Evolutionary conservation across 208 protist genomes (phyloP), one percentile per base, ranked within the genome.

Genomic region (Phytomonas sp.): DNA sequence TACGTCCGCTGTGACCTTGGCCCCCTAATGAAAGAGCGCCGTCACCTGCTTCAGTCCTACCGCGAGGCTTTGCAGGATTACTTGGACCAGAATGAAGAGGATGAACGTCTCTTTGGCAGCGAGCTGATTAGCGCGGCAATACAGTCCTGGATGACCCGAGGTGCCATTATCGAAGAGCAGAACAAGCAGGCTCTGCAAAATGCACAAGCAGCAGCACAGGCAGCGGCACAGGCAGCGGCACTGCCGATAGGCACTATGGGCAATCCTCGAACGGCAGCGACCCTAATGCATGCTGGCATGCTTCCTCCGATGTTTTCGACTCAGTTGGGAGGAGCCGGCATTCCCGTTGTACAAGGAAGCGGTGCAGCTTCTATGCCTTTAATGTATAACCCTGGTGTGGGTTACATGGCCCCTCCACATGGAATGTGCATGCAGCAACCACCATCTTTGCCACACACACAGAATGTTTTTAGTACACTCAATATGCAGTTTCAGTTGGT

Each of bases 1-100:
- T 87, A 85, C 60, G 78, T 95, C 20, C 86, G 89, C 28, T 92
- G 86, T 61, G 87, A 95, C 73, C 66, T 91, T 51, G 78, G 84
- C 20, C 84, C 85, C 1, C 72, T 95, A 31, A 79, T 91, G 71
- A 87, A 91, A 78, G 89, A 92, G 67, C 86, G 86, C 11, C 84
- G 84, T 0, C 80, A 87, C 62, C 70, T 86, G 15, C 51, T 79
- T 34, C 78, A 84, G 73, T 59, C 62, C 17, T 76, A 84, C 72
- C 79, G 80, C 66, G 80, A 87, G 34, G 76, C 70, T 0, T 67
- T 87, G 65, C 79, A 88, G 69, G 88, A 94, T n/a, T 72, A 78
- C 28, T 70, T 81, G 26, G 77, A 81, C 51, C 28, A 77, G 26
- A 77, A 84, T 29, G 83, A 85, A 34, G 82, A 91, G 70, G 84